These are phyloP conservation scores for Lotus japonicus DNA, from an alignment of 306 rosid species.

Conservation along the genomic window DNA sequence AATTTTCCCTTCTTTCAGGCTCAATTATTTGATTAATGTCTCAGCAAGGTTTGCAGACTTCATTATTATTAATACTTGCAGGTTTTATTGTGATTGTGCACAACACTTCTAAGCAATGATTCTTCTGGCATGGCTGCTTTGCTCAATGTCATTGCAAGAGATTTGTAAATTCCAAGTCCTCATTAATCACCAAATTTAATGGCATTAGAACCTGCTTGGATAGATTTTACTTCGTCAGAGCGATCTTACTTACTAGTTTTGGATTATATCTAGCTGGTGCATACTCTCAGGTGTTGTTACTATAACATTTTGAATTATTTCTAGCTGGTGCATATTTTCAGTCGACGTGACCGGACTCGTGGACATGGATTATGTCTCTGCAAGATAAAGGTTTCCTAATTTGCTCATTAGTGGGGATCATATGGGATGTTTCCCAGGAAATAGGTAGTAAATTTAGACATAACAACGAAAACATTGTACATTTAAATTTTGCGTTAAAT, in stretches of 20 bases:
- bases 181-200: slow-evolving; percentile 29
- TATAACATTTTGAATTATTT: slow-evolving; percentile 43
- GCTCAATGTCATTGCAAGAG: slow-evolving; percentile 24
- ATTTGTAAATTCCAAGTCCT: slow-evolving; percentile 38
- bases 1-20: neutral
- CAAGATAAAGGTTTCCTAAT: slow-evolving; percentile 24
- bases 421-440: slow-evolving; percentile 27
- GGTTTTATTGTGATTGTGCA: slow-evolving; percentile 35
- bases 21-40: neutral
- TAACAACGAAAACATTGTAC: slow-evolving; percentile 60
- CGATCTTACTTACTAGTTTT: slow-evolving; percentile 43
- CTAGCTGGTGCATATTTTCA: slow-evolving; percentile 38
- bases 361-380: neutral
- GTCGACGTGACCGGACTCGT: slow-evolving; percentile 15
- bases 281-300: slow-evolving; percentile 14
- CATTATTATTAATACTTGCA: slow-evolving; percentile 30
- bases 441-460: slow-evolving; percentile 32
- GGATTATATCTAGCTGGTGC: slow-evolving; percentile 33
- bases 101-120: slow-evolving; percentile 42
- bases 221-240: slow-evolving; percentile 34
- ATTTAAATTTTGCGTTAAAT: slow-evolving; percentile 45
- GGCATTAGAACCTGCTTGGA: slow-evolving; percentile 38
- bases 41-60: slow-evolving; percentile 3
- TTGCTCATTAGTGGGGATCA: slow-evolving; percentile 18
- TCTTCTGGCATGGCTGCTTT: slow-evolving; percentile 26